Base-by-base conservation (phyloP, 2,329 filamentous ascomycete genomes). In the Alternaria angustiovoidea region DNA sequence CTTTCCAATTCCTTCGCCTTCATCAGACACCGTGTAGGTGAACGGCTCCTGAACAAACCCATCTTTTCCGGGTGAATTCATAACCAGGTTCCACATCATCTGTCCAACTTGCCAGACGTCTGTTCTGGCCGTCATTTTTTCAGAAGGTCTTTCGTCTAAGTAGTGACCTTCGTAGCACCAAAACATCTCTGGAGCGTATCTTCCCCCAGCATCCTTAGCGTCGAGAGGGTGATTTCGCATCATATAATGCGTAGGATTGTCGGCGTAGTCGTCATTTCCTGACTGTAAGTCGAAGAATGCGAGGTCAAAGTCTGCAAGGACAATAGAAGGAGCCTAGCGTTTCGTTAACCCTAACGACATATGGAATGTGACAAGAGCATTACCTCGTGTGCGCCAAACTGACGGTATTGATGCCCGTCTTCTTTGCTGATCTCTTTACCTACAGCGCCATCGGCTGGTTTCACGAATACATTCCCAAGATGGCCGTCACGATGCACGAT, bases 241-340 rank as follows among this genome's bases (percentile, higher is more conserved):
- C 2, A 56, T 53, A 7, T 61, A 61, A 11, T 56, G 41, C 16
- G 24, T 30, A 4, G 51, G 54, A 18, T 61, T 64, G 30, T 64
- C 57, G 4, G 52, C 20, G 22, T 64, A 61, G 2, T 36, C 20
- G 12, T 64, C 47, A 5, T 34, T 34, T 3, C 26, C 30, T 2
- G 44, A 43, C 20, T 61, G 61, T 1, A 64, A 51, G 14, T 61
- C 51, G 36, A 61, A 59, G 36, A 56, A 61, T 11, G 58, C 32
- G 2, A 4, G 2, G 12, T 64, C 58, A 9, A 60, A 61, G 26
- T 61, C 61, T 8, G 51, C 58, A 7, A 64, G 51, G 2, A 55
- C 54, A 2, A 53, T 7, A 1, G 38, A 5, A 2, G 57, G 54
- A 26, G 36, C 57, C 51, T 61, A 16, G 34, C 8, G 7, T 26